Conservation (phyloP, 169 alveolate species). For the Plasmodium gaboni region DNA sequence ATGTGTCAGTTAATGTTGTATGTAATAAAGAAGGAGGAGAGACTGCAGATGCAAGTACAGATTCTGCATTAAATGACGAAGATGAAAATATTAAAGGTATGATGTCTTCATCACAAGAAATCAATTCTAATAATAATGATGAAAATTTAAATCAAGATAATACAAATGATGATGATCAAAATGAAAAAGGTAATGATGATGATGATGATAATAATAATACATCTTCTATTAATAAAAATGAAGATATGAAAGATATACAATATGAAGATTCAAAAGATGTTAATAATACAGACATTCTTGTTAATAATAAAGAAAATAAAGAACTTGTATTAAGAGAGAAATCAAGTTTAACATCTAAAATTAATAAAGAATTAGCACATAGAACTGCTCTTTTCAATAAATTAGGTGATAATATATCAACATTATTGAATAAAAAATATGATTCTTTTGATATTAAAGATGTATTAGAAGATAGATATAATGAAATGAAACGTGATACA, state of each 20-base stretch:
- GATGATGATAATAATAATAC: too few relatives aligned
- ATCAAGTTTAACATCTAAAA: neutral
- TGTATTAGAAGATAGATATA: conserved; percentile 38
- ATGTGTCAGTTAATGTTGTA: conserved; percentile 18
- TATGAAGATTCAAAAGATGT: neutral
- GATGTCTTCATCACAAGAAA: conserved; percentile 1
- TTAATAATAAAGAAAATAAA: conserved; percentile 13
- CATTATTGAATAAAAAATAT: neutral
- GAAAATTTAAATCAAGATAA: too few relatives aligned
- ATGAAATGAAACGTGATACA: conserved; percentile 18
- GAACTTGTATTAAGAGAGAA: conserved; percentile 9
- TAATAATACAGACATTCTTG: neutral
- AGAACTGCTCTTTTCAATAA: conserved; percentile 10
- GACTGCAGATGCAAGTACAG: neutral
- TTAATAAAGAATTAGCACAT: conserved; percentile 3
- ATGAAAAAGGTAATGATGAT: neutral
- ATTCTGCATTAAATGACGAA: neutral
- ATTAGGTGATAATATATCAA: conserved; percentile 6
- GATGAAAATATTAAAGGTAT: neutral
- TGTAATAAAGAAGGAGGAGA: conserved; percentile 7
- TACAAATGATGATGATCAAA: too few relatives aligned
- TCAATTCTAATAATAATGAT: too few relatives aligned
- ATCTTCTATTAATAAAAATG: too few relatives aligned
- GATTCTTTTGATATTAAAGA: conserved; percentile 20
- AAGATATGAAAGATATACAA: neutral